These are phyloP conservation scores for Penicillium digitatum DNA, from an alignment of 2,329 filamentous ascomycete genomes.

Conservation along the genomic window DNA sequence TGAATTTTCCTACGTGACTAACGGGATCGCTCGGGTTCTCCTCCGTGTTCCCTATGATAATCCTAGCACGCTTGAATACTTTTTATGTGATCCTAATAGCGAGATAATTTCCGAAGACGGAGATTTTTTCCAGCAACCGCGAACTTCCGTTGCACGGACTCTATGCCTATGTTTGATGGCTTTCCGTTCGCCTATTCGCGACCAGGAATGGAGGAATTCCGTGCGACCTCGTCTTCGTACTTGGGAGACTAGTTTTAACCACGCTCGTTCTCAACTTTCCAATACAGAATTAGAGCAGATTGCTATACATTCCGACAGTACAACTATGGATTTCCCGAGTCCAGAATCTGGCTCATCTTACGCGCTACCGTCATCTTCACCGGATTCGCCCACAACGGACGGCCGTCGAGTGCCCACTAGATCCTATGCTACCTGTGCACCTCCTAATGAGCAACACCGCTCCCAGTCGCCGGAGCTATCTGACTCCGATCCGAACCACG, in stretches of 20 bases:
- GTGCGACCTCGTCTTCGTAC: constrained; percentile 8
- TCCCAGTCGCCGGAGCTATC: constrained; percentile 6
- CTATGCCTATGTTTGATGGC: no score
- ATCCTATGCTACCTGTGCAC: constrained; percentile 18
- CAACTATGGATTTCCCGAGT: constrained; percentile 7
- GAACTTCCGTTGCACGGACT: constrained; percentile 21
- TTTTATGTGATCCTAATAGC: constrained; percentile 22
- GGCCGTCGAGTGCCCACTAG: constrained; percentile 11
- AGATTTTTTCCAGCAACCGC: no score
- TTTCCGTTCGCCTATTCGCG: constrained; percentile 8
- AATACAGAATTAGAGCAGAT: constrained; percentile 10
- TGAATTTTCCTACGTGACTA: constrained; percentile 27
- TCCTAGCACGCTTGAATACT: constrained; percentile 25
- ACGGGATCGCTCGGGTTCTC: constrained; percentile 20
- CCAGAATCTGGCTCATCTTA: constrained; percentile 13
- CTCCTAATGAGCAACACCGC: background rate
- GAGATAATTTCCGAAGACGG: no score
- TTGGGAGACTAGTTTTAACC: constrained; percentile 17
- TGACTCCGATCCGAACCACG: constrained; percentile 16
- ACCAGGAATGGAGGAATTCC: constrained; percentile 19
- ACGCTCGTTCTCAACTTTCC: constrained; percentile 16
- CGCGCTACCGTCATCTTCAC: constrained; percentile 16
- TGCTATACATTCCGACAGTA: constrained; percentile 11
- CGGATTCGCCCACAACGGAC: background rate
- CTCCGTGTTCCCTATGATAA: constrained; percentile 21